phyloP scores from a whole-genome alignment of 2,329 filamentous ascomycete species.

The Hypoxylon sp. region DNA sequence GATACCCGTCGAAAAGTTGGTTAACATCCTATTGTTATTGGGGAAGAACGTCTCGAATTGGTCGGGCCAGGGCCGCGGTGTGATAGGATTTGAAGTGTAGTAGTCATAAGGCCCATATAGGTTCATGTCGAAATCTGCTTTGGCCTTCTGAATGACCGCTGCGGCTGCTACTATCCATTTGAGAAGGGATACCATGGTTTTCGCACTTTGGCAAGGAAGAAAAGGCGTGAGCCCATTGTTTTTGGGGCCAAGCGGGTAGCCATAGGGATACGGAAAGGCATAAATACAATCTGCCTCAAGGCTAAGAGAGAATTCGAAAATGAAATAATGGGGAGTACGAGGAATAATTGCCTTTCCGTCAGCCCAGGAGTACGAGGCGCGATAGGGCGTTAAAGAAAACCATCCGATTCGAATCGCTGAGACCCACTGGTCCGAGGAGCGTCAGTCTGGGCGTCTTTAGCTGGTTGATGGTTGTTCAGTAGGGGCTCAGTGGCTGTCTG shows the following conservation, averaged over 20 bases:
- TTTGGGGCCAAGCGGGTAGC: background rate
- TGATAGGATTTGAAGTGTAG: conserved; percentile 1
- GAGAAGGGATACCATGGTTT: background rate
- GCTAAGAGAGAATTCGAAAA: background rate
- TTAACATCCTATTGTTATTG: background rate
- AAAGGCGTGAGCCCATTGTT: background rate
- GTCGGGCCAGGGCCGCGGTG: background rate
- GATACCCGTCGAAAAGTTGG: conserved; percentile 8
- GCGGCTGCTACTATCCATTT: background rate
- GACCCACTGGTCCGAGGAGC: background rate
- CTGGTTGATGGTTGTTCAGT: background rate
- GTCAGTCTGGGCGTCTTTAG: background rate
- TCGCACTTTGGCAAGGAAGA: background rate
- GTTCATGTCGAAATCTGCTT: background rate
- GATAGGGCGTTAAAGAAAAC: background rate
- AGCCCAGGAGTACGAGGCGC: no score
- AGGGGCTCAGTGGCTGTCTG: background rate
- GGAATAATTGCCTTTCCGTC: background rate
- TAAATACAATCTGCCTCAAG: background rate
- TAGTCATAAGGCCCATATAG: conserved; percentile 5
- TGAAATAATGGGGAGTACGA: background rate
- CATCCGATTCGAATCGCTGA: background rate
- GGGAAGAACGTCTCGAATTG: conserved; percentile 10
- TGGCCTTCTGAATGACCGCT: background rate
- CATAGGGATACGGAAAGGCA: background rate